A percentile compares a stretch with the other conserved stretches of the same genome.
These are phyloP conservation scores for Hymenochaete sp. DNA, from an alignment of 1,284 basidiomycete genomes.

Conservation along the genomic window DNA sequence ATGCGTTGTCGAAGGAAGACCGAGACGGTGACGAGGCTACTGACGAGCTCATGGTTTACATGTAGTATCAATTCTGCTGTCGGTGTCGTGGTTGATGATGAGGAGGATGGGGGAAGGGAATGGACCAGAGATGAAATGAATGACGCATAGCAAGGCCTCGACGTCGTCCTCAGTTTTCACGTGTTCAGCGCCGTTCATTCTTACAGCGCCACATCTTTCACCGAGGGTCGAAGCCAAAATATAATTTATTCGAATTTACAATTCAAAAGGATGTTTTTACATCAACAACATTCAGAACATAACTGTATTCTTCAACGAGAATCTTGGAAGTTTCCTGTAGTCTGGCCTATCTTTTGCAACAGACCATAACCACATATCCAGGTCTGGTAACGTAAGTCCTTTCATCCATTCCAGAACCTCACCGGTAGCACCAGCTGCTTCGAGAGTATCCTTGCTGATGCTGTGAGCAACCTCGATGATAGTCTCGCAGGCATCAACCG, in stretches of 20 bases:
- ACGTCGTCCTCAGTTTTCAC: too few relatives aligned
- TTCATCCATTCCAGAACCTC: slow-evolving; percentile 41
- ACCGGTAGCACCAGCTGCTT: slow-evolving; percentile 10
- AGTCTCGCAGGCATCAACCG: slow-evolving; percentile 66
- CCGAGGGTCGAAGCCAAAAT: too few relatives aligned
- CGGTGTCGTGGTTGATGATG: background rate
- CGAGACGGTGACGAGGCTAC: slow-evolving; percentile 6
- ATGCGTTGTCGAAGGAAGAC: background rate
- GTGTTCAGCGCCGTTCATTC: too few relatives aligned
- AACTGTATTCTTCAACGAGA: slow-evolving; percentile 52
- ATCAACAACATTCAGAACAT: too few relatives aligned
- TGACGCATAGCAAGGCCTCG: too few relatives aligned
- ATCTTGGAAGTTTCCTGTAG: slow-evolving; percentile 54
- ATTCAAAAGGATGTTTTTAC: too few relatives aligned
- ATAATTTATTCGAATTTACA: too few relatives aligned
- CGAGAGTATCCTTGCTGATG: slow-evolving; percentile 29
- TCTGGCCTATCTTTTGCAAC: slow-evolving; percentile 67
- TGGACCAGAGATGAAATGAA: too few relatives aligned
- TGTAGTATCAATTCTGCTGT: too few relatives aligned
- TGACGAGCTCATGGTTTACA: slow-evolving; percentile 9
- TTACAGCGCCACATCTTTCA: too few relatives aligned
- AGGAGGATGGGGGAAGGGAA: background rate
- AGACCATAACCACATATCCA: slow-evolving; percentile 72
- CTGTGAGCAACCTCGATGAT: slow-evolving; percentile 49
- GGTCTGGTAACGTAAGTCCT: slow-evolving; percentile 46